Base-by-base conservation (phyloP, 768 basidiomycete species). In the Fibroporia radiculosa region DNA sequence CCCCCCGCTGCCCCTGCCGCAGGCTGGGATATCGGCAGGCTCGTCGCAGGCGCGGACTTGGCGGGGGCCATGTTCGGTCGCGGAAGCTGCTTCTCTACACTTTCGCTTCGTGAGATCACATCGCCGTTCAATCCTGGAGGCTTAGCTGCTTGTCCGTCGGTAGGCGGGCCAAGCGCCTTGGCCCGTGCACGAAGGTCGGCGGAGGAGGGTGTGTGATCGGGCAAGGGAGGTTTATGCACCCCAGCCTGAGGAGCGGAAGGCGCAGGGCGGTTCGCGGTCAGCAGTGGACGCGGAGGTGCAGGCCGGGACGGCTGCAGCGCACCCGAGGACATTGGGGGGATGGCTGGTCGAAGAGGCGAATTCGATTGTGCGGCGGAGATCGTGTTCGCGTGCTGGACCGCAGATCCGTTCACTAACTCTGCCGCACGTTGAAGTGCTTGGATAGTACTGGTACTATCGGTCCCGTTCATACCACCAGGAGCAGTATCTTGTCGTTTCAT, bases 261-360 rank as follows among this genome's bases (percentile, higher is more conserved):
- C 6, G 79, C 72, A 10, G 78, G 70, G 0, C 77, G 69, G 29
- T 66, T 73, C 16, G 69, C 74, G 14, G 75, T 70, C 49, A 82
- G 69, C 5, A 78, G 62, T 0, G 87, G 85, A 3, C 84, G 72
- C 2, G 82, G 74, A 18, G 85, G 85, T 0, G 85, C 80, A 3
- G 86, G 74, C 11, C 87, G 71, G 3, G 71, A 72, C 6, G 80
- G 68, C 47, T 81, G 77, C 13, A 72, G 66, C 5, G 64, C 56
- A 7, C 50, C 66, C 68, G 40, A 64, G 68, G 45, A 10, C 49
- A 35, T 50, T 40, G 47, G 33, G 48, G 66, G 54, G 26, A 65
- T 60, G 5, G 50, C 50, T 19, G 58, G 47, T 34, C 66, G 68
- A 13, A 54, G 44, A 0, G 44, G 44, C 2, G 59, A 39, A 20